These are phyloP conservation scores for Exophiala oligosperma DNA, from an alignment of 2,329 filamentous ascomycete species.

Conservation along the genomic window DNA sequence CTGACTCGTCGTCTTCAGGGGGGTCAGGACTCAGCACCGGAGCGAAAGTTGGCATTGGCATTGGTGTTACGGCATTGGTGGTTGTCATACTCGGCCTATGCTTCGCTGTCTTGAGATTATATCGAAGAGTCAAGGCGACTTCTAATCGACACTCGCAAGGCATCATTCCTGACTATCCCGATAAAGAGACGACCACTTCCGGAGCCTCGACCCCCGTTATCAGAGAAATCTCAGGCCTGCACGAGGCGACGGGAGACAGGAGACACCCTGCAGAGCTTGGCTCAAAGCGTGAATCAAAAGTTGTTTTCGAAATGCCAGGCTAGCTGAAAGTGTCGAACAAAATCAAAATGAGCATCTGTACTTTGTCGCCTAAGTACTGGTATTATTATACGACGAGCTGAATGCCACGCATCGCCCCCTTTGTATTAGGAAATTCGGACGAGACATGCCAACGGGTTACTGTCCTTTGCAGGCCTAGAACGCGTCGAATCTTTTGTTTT, in stretches of 20 bases:
- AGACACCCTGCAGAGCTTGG: neutral
- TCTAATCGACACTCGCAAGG: neutral
- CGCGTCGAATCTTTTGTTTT: too few relatives aligned
- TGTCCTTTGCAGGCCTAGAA: too few relatives aligned
- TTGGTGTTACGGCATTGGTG: neutral
- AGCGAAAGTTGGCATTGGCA: neutral
- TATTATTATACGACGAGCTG: too few relatives aligned
- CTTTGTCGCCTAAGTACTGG: too few relatives aligned
- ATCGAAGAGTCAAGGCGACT: constrained; percentile 2
- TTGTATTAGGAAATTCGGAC: too few relatives aligned
- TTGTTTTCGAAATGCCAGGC: constrained; percentile 3
- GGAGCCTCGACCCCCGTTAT: neutral
- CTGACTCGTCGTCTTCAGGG: neutral
- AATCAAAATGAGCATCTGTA: too few relatives aligned
- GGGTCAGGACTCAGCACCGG: neutral
- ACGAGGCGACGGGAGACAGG: constrained; percentile 3
- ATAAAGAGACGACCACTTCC: neutral
- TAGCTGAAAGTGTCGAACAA: neutral
- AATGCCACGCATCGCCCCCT: too few relatives aligned
- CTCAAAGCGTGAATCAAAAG: neutral
- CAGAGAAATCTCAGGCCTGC: neutral
- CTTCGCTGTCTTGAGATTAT: neutral
- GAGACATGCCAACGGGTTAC: too few relatives aligned
- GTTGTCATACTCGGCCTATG: neutral
- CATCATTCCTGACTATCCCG: constrained; percentile 2